Evolutionary conservation across 345 rosid genomes (phyloP).

Genomic region (Cardamine chenopodiifolia): DNA sequence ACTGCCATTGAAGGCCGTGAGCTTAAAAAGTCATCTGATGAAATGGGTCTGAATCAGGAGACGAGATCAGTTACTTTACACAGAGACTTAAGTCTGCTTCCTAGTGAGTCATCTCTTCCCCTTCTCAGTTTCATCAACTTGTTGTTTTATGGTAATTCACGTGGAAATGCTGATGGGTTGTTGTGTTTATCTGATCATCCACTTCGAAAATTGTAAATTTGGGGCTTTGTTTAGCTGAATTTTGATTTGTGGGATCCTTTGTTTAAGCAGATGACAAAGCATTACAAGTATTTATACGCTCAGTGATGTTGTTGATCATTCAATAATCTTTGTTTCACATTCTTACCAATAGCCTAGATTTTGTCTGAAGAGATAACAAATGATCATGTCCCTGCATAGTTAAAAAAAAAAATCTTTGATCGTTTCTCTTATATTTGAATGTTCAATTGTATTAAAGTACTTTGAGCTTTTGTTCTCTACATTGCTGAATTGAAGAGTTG

Average conservation of each 20-base stretch:
- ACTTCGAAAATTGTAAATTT: constrained; percentile 1
- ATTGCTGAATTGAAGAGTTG: not conserved
- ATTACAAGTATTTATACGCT: not conserved
- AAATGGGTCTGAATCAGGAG: constrained; percentile 45
- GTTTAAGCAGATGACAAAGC: constrained; percentile 10
- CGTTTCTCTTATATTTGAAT: not conserved
- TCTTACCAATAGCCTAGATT: constrained; percentile 3
- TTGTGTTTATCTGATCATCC: constrained; percentile 8
- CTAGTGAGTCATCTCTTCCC: constrained; percentile 61
- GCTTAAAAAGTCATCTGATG: constrained; percentile 51
- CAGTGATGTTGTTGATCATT: constrained; percentile 17
- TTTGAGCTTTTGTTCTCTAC: not conserved
- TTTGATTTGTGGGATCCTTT: constrained; percentile 25
- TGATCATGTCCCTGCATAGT: constrained; percentile 25
- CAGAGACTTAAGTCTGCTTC: constrained; percentile 80
- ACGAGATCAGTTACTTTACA: constrained; percentile 49
- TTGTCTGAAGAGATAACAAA: not conserved
- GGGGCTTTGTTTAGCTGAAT: not conserved
- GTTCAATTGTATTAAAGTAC: not conserved
- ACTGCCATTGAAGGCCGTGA: constrained; percentile 58
- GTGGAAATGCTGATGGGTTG: constrained; percentile 34
- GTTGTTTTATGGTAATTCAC: constrained; percentile 2
- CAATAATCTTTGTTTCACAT: constrained; percentile 14
- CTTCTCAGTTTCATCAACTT: constrained; percentile 15
- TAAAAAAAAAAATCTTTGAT: not conserved